Evolutionary conservation across 257 asterid species (phyloP).

Genomic region (Osmanthus fragrans): DNA sequence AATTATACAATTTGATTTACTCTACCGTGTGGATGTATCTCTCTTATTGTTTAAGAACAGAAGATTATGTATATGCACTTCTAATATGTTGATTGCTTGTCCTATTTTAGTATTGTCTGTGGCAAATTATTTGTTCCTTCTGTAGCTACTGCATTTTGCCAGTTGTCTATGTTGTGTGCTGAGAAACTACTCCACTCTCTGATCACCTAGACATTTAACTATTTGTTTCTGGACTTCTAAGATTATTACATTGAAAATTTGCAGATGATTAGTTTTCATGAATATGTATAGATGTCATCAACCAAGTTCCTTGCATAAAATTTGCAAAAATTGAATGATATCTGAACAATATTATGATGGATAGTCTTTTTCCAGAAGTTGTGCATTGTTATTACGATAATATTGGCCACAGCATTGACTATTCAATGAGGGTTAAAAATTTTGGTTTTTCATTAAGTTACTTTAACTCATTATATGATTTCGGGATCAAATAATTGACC

Average conservation of each 20-base stretch:
- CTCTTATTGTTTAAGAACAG: background rate
- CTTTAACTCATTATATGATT: background rate
- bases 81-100: background rate
- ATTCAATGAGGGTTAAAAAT: constrained; percentile 1
- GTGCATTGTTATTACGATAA: background rate
- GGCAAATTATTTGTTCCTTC: too few species aligned
- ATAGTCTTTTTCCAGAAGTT: background rate
- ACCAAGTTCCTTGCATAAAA: background rate
- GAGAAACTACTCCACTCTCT: background rate
- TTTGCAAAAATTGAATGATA: background rate
- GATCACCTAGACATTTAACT: background rate
- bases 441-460: background rate
- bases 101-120: background rate
- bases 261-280: background rate
- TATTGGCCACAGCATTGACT: background rate
- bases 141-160: background rate
- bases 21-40: background rate
- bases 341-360: background rate
- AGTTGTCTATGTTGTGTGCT: constrained; percentile 1
- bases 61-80: constrained; percentile 2
- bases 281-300: constrained; percentile 11
- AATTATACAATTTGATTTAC: background rate
- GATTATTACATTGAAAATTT: background rate
- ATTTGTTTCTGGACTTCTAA: background rate
- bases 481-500: background rate